Percentiles rank a stretch among this genome's conserved stretches.
Conservation (phyloP, 129 eudicot species). For the Arctium lappa region DNA sequence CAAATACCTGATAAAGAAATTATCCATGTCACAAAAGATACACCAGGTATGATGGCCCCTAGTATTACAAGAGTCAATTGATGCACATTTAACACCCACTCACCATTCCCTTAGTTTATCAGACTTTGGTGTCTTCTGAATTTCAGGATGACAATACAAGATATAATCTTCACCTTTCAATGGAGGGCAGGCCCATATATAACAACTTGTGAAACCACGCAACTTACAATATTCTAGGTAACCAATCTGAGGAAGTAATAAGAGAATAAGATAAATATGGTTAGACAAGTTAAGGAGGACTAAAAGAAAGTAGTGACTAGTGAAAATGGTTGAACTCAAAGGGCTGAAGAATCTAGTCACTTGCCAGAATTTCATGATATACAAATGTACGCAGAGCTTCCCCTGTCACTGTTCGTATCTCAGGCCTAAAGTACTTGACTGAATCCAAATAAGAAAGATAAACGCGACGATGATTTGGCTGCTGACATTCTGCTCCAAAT, state of each 20-base stretch:
- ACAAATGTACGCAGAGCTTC: constrained; percentile 99
- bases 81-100: constrained; percentile 22
- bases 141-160: constrained; percentile 96
- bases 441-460: constrained; percentile 96
- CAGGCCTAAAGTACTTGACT: constrained; percentile 94
- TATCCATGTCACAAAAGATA: constrained; percentile 11
- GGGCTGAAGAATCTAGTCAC: constrained; percentile 10
- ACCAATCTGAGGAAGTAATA: constrained; percentile 64
- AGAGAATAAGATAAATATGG: neutral
- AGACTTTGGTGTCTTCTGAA: constrained; percentile 96
- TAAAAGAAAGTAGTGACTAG: neutral
- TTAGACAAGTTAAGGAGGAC: neutral
- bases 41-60: neutral
- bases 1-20: constrained; percentile 61
- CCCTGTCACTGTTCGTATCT: constrained; percentile 78
- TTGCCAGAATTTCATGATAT: constrained; percentile 94
- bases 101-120: constrained; percentile 98
- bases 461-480: constrained; percentile 97
- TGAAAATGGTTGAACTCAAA: neutral
- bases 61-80: neutral
- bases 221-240: constrained; percentile 84
- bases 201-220: constrained; percentile 97
- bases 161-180: constrained; percentile 97
- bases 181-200: constrained; percentile 99
- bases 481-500: constrained; percentile 89